phyloP scores from a whole-genome alignment of 441 rosid genomes.

The Adansonia grandidieri region DNA sequence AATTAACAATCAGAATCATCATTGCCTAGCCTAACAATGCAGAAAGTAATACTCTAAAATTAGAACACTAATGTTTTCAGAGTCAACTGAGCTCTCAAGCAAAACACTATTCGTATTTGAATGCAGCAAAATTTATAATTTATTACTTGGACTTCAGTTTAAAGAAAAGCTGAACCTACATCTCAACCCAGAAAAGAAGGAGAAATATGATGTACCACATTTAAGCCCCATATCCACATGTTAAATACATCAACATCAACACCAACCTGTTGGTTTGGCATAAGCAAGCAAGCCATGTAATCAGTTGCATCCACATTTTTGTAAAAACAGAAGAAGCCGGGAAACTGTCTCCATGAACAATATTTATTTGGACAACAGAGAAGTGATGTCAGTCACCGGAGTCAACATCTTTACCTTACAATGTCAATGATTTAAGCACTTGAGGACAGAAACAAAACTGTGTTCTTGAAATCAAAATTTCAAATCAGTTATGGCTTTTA shows the following conservation, averaged over 20 bases:
- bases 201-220: neutral
- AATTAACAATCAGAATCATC: neutral
- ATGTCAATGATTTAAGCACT: constrained; percentile 15
- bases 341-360: neutral
- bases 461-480: neutral
- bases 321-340: constrained; percentile 9
- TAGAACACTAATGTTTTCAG: too few relatives aligned
- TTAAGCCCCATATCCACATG: neutral
- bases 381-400: neutral
- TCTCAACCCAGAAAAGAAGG: neutral
- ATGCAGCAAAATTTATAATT: neutral
- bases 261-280: neutral
- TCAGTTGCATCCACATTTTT: constrained; percentile 6
- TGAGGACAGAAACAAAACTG: constrained; percentile 10
- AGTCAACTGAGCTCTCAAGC: neutral
- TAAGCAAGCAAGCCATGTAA: neutral
- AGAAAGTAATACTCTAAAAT: neutral
- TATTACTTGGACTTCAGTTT: neutral
- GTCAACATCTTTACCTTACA: constrained; percentile 19
- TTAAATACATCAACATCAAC: constrained; percentile 14
- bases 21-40: too few relatives aligned
- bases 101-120: neutral
- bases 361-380: constrained; percentile 6
- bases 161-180: neutral
- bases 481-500: constrained; percentile 39